These are phyloP conservation scores for Trypanosomatidae sp. DNA, from an alignment of 208 protist species.

Conservation along the genomic window DNA sequence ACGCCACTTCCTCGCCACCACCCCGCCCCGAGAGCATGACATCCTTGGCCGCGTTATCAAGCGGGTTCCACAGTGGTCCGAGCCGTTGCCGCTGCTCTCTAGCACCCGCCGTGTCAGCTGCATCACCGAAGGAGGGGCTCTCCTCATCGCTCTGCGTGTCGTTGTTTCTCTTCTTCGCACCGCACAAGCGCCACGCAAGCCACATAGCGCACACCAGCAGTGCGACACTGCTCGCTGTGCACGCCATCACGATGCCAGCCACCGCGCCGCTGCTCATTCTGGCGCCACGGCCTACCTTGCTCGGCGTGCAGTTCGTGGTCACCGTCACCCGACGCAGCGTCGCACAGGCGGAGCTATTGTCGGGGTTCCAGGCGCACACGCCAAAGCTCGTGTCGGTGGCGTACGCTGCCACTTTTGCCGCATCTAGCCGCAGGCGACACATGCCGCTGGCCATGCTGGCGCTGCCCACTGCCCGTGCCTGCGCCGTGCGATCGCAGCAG, in stretches of 20 bases:
- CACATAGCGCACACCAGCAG: conserved; percentile 28
- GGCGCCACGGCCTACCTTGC: background rate
- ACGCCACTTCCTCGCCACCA: background rate
- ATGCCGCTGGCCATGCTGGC: conserved; percentile 22
- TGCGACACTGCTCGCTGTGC: conserved; percentile 23
- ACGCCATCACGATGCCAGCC: conserved; percentile 36
- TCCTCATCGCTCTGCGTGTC: conserved; percentile 5
- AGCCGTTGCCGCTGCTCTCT: background rate
- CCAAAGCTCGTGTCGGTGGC: conserved; percentile 30
- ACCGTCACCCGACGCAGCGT: conserved; percentile 33
- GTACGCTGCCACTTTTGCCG: conserved; percentile 19
- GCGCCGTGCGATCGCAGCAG: conserved; percentile 36
- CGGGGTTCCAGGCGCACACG: conserved; percentile 49
- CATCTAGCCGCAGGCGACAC: conserved; percentile 36
- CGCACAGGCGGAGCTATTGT: conserved; percentile 35
- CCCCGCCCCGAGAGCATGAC: background rate
- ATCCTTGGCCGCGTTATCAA: background rate
- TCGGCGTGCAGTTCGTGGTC: conserved; percentile 22
- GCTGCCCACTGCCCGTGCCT: conserved; percentile 31
- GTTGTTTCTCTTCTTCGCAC: background rate
- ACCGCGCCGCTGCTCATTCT: conserved; percentile 32
- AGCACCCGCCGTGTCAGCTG: background rate
- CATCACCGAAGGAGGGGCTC: background rate
- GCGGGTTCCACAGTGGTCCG: background rate
- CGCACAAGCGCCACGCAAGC: conserved; percentile 29